phyloP scores from a whole-genome alignment of 129 eudicot genomes.

The Pulicaria dysenterica region DNA sequence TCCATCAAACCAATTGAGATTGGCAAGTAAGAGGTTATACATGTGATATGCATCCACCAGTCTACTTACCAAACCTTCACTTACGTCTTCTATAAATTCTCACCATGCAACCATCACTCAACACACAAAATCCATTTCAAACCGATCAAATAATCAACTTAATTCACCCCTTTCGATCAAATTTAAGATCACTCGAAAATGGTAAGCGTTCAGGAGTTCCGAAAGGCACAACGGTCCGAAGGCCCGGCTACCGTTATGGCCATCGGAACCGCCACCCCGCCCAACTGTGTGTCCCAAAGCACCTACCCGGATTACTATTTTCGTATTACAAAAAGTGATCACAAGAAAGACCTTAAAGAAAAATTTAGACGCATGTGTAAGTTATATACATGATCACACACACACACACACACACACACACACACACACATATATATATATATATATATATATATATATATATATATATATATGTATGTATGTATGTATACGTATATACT shows the following conservation, averaged over 20 bases:
- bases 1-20: too few relatives aligned
- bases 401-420: too few relatives aligned
- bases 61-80: slow-evolving; percentile 22
- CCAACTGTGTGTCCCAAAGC: slow-evolving; percentile 58
- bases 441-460: too few relatives aligned
- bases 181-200: slow-evolving; percentile 12
- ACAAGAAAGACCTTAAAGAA: slow-evolving; percentile 51
- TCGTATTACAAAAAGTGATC: slow-evolving; percentile 65
- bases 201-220: slow-evolving; percentile 56
- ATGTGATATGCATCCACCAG: too few relatives aligned
- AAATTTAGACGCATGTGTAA: slow-evolving; percentile 75
- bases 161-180: not conserved
- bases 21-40: too few relatives aligned
- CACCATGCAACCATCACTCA: not conserved
- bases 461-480: not conserved
- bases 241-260: slow-evolving; percentile 76
- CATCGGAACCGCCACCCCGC: slow-evolving; percentile 65
- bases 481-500: too few relatives aligned
- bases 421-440: too few relatives aligned
- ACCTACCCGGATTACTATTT: slow-evolving; percentile 67
- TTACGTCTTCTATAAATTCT: slow-evolving; percentile 20
- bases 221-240: slow-evolving; percentile 55
- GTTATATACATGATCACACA: slow-evolving; percentile 17
- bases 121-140: not conserved
- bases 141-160: not conserved